phyloP scores from a whole-genome alignment of 2,329 filamentous ascomycete genomes.

The Truncatella angustata region DNA sequence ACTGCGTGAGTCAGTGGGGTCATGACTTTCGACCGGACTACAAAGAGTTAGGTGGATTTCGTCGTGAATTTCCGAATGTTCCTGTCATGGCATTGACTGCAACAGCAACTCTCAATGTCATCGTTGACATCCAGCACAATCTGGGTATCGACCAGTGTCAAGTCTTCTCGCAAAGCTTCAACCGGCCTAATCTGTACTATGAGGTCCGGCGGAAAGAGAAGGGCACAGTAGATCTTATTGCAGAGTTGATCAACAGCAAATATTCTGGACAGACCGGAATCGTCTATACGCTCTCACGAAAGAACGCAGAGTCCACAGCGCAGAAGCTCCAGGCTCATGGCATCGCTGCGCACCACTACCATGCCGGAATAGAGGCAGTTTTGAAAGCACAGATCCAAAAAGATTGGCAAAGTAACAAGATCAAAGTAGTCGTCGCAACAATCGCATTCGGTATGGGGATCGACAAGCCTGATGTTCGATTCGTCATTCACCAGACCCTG shows the following conservation, averaged over 20 bases:
- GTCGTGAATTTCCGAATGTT: slow-evolving; percentile 70
- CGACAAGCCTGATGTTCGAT: slow-evolving; percentile 94
- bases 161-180: slow-evolving; percentile 89
- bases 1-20: slow-evolving; percentile 98
- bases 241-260: slow-evolving; percentile 65
- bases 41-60: slow-evolving; percentile 76
- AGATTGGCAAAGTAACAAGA: slow-evolving; percentile 75
- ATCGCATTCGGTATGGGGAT: slow-evolving; percentile 99
- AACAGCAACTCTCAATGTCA: slow-evolving; percentile 91
- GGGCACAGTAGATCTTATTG: slow-evolving; percentile 52
- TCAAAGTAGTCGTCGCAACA: slow-evolving; percentile 92
- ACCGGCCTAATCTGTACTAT: slow-evolving; percentile 91
- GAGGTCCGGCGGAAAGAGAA: slow-evolving; percentile 74
- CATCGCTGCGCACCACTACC: slow-evolving; percentile 80
- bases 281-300: slow-evolving; percentile 86
- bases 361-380: slow-evolving; percentile 70
- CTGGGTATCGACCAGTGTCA: slow-evolving; percentile 78
- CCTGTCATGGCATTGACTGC: slow-evolving; percentile 95
- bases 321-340: slow-evolving; percentile 59
- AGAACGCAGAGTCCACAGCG: slow-evolving; percentile 79
- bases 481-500: slow-evolving; percentile 89
- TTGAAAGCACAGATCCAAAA: slow-evolving; percentile 72
- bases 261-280: slow-evolving; percentile 80
- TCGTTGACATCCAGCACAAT: slow-evolving; percentile 86
- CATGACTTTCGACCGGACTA: slow-evolving; percentile 98